A percentile compares a stretch with the other conserved stretches of the same genome.
Conservation (phyloP, 2,329 filamentous ascomycete species). For the Bipolaris zeicola region DNA sequence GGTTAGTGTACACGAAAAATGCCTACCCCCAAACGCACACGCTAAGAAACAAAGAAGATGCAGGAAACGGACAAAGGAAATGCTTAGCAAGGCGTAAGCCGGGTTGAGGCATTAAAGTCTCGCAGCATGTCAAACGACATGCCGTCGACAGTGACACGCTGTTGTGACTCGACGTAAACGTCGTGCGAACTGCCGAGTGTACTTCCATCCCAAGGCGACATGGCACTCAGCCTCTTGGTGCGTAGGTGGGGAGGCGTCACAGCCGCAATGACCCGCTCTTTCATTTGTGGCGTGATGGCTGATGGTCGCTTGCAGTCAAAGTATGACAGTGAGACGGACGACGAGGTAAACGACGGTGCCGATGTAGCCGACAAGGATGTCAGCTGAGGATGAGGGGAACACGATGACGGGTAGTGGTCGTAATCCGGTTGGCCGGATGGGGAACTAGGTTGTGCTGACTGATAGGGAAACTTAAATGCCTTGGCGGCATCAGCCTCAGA, state of each 20-base stretch:
- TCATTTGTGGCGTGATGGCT: conserved; percentile 30
- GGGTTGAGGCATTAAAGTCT: conserved; percentile 33
- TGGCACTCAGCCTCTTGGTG: conserved; percentile 35
- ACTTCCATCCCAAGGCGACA: conserved; percentile 42
- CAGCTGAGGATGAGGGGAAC: conserved; percentile 34
- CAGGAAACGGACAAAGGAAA: neutral
- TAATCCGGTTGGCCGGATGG: conserved; percentile 18
- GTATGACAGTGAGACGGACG: conserved; percentile 33
- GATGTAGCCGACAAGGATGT: conserved; percentile 42
- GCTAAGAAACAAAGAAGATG: conserved; percentile 22
- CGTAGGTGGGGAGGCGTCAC: conserved; percentile 32
- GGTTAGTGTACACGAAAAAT: conserved; percentile 16
- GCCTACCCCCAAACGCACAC: conserved; percentile 11
- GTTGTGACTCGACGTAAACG: conserved; percentile 40
- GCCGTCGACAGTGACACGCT: conserved; percentile 42
- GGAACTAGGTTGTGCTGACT: conserved; percentile 18
- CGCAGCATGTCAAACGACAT: conserved; percentile 45
- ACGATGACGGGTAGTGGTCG: conserved; percentile 33
- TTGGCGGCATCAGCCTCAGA: conserved; percentile 28
- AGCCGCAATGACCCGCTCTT: conserved; percentile 38
- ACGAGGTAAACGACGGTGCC: conserved; percentile 40
- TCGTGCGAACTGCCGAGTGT: conserved; percentile 39
- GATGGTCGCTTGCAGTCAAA: conserved; percentile 41
- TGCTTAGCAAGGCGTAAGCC: conserved; percentile 34
- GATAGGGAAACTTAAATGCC: conserved; percentile 29